Percentiles rank a stretch among this genome's conserved stretches.
Conservation (phyloP, 257 asterid species). For the Galeopsis tetrahit region DNA sequence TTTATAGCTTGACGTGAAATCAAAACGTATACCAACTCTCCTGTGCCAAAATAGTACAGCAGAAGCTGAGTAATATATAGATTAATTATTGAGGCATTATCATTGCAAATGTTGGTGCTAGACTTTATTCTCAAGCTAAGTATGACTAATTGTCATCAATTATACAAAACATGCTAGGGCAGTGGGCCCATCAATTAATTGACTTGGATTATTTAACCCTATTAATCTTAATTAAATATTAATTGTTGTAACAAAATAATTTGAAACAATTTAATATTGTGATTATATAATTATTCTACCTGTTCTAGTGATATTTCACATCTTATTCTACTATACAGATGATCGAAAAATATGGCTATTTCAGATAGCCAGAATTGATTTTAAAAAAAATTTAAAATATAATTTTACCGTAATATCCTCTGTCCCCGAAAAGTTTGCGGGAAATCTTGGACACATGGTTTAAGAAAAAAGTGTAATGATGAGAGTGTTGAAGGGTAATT, state of each 20-base stretch:
- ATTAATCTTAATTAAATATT: background rate
- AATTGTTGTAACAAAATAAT: background rate
- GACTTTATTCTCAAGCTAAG: slow-evolving; percentile 51
- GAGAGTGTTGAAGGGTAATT: no score
- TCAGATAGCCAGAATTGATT: no score
- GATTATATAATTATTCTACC: background rate
- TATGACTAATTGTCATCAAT: slow-evolving; percentile 32
- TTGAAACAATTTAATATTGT: background rate
- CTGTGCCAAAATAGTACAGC: slow-evolving; percentile 31
- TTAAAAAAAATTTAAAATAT: no score
- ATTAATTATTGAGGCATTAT: slow-evolving; percentile 37
- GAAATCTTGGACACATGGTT: no score
- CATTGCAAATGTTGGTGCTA: slow-evolving; percentile 37
- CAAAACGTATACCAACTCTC: slow-evolving; percentile 26
- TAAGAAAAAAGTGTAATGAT: no score
- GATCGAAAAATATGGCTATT: no score
- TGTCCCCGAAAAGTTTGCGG: no score
- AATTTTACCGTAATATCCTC: no score
- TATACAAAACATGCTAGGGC: slow-evolving; percentile 2
- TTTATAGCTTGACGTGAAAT: slow-evolving; percentile 46
- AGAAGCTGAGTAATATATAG: slow-evolving; percentile 41
- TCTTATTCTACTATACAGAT: no score
- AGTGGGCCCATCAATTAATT: slow-evolving; percentile 28
- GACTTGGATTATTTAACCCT: slow-evolving; percentile 14
- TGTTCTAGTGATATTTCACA: no score